Base-by-base conservation (phyloP, 306 rosid genomes). In the Vicia sativa region DNA sequence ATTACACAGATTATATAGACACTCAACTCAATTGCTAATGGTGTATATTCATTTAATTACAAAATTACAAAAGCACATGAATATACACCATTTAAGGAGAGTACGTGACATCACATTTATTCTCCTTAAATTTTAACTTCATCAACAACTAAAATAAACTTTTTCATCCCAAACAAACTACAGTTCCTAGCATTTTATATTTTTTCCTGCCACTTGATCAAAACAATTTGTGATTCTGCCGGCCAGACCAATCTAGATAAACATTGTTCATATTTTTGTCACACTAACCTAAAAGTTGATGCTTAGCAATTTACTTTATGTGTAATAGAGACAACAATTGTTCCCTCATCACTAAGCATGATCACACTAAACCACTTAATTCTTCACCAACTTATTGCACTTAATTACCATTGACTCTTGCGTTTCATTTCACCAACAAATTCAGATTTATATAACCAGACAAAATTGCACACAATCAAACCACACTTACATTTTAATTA, bases 251-350 rank as follows among this genome's bases (percentile, higher is more conserved):
- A 23, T 57, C 63, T 57, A 41, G 31, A 67, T 52, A 25, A 58
- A 23, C 53, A 67, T 69, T 67, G 16, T 38, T 18, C 54, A 25
- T 19, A 25, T 45, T 15, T 63, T 74, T 53, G 66, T 45, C 67
- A 15, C 3, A 1, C 28, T 19, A 52, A 53, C 4, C 41, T 1
- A 62, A 29, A 67, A 75, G 62, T 78, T 61, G 62, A 38, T 78
- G n/a, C 73, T 71, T 64, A 49, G 4, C 55, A 48, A 25, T 25
- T 34, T 66, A 8, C 60, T 61, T 65, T 77, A 70, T 63, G 54
- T n/a, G 37, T 3, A 65, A 9, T 29, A 55, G n/a, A 74, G 58
- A 64, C 46, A 43, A 45, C 67, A 23, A 31, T 19, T 49, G 74
- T 38, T 58, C 69, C 68, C 62, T 46, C 0, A 37, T 31, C 62